Percentiles rank a stretch among this genome's conserved stretches.
Evolutionary conservation across 129 eudicot genomes (phyloP).

Genomic region (Gnaphalium uliginosum): DNA sequence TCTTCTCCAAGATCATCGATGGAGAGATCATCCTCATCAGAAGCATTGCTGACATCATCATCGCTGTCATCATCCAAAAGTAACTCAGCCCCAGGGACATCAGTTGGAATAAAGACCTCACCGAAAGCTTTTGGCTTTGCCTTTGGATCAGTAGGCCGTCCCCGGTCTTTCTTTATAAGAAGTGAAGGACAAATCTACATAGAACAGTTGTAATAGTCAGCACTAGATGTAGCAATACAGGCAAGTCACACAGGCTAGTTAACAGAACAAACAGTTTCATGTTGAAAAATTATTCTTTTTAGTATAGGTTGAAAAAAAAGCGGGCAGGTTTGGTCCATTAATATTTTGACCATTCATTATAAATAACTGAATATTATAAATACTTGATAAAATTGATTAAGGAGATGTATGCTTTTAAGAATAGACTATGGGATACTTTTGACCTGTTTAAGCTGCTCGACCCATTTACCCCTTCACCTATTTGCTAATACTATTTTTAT

Average conservation of each 20-base stretch:
- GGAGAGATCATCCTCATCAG: conserved; percentile 31
- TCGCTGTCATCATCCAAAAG: conserved; percentile 42
- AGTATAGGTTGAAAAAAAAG: too few relatives aligned
- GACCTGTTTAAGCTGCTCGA: not conserved
- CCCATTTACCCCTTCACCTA: not conserved
- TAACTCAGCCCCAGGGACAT: conserved; percentile 82
- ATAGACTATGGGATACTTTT: not conserved
- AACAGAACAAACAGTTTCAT: not conserved
- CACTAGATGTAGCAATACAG: not conserved
- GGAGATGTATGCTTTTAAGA: not conserved
- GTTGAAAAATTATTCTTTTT: not conserved
- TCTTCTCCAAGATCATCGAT: conserved; percentile 33
- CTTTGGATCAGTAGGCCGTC: conserved; percentile 74
- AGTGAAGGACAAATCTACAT: conserved; percentile 90
- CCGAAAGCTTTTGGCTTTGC: conserved; percentile 96
- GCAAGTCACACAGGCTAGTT: not conserved
- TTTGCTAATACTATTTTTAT: not conserved
- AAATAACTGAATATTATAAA: not conserved
- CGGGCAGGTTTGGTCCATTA: not conserved
- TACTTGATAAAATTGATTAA: not conserved
- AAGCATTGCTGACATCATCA: conserved; percentile 40
- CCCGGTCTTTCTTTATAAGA: conserved; percentile 86
- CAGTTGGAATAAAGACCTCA: conserved; percentile 64
- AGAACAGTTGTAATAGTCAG: conserved; percentile 5
- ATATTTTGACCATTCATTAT: not conserved